phyloP scores from a whole-genome alignment of 768 basidiomycete genomes.

The Auriscalpium orientale region DNA sequence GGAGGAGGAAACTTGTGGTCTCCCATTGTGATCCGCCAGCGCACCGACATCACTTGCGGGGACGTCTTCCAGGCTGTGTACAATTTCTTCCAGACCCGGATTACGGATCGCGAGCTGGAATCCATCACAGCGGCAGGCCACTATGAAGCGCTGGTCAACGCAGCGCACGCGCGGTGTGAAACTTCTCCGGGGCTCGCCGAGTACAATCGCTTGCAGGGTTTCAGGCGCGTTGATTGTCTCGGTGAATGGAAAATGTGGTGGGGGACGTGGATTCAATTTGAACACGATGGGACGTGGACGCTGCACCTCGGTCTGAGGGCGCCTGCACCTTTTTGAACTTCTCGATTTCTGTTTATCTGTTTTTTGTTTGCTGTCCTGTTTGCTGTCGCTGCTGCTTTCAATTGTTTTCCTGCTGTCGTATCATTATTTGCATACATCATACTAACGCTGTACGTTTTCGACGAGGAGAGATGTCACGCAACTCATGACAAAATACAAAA shows the following conservation, averaged over 20 bases:
- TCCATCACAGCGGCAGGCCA: neutral
- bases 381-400: neutral
- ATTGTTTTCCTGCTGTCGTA: too few relatives aligned
- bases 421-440: too few relatives aligned
- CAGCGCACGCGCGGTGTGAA: conserved; percentile 6
- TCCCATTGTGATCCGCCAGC: conserved; percentile 5
- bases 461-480: too few relatives aligned
- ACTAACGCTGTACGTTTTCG: too few relatives aligned
- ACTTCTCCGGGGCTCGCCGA: conserved; percentile 6
- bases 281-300: conserved; percentile 6
- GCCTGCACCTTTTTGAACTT: neutral
- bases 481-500: too few relatives aligned
- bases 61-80: conserved; percentile 14
- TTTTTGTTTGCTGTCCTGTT: neutral
- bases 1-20: conserved; percentile 3
- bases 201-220: conserved; percentile 7
- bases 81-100: conserved; percentile 8
- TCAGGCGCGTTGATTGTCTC: conserved; percentile 12
- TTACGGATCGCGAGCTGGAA: conserved; percentile 2
- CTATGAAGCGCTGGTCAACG: neutral
- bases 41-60: conserved; percentile 1
- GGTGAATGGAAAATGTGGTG: conserved; percentile 6
- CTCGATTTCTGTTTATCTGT: neutral
- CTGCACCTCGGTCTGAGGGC: conserved; percentile 4
- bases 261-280: conserved; percentile 6